Evolutionary conservation across 139 green algal genomes (phyloP).

Genomic region (Pycnococcus provasolii): DNA sequence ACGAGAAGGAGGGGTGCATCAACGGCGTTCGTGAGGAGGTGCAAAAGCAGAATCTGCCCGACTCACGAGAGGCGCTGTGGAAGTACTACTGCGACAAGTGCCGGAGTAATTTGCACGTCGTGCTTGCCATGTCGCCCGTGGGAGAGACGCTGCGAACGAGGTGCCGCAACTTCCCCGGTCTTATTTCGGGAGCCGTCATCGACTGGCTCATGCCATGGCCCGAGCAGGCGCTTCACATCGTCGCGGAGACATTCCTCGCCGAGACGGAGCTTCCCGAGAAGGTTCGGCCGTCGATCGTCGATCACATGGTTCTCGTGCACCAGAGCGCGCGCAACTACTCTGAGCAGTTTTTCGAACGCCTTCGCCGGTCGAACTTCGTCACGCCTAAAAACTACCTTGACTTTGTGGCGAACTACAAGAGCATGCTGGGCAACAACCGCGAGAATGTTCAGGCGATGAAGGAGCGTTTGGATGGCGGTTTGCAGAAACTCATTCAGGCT

Average conservation of each 20-base stretch:
- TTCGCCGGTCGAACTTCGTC: constrained; percentile 74
- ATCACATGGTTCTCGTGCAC: constrained; percentile 79
- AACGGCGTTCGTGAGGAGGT: constrained; percentile 40
- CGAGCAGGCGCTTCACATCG: constrained; percentile 57
- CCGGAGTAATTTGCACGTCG: constrained; percentile 68
- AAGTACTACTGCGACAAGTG: constrained; percentile 57
- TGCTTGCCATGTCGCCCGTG: constrained; percentile 68
- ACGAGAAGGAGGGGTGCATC: constrained; percentile 61
- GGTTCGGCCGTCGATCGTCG: constrained; percentile 45
- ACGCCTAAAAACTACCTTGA: constrained; percentile 93
- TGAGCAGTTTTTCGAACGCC: constrained; percentile 50
- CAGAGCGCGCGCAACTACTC: constrained; percentile 56
- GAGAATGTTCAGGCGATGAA: constrained; percentile 44
- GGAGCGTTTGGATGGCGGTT: constrained; percentile 51
- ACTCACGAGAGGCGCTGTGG: constrained; percentile 64
- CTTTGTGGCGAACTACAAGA: constrained; percentile 76
- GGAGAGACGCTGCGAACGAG: constrained; percentile 58
- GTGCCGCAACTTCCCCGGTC: constrained; percentile 72
- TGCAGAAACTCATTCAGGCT: constrained; percentile 74
- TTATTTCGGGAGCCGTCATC: constrained; percentile 82
- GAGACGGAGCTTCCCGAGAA: constrained; percentile 46
- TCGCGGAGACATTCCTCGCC: constrained; percentile 63
- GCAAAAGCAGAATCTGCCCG: constrained; percentile 34
- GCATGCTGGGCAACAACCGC: constrained; percentile 40
- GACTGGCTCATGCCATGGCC: constrained; percentile 86